Percentiles rank a stretch among this genome's conserved stretches.
Conservation (phyloP, 2,329 filamentous ascomycete genomes). For the Sclerotinia subarctica region DNA sequence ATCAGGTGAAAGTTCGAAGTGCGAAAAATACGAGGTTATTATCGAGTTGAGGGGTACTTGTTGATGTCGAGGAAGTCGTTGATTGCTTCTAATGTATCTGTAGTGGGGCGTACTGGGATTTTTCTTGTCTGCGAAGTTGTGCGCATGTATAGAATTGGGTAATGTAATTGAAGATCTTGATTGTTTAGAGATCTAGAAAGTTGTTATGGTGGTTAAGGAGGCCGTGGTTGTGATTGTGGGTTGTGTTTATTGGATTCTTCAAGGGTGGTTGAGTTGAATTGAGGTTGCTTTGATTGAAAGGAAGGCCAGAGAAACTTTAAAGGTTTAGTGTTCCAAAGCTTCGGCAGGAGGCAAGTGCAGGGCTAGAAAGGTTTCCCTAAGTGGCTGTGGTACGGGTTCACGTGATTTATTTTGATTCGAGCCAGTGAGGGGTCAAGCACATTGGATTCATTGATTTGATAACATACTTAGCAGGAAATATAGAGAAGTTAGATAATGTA, state of each 20-base stretch:
- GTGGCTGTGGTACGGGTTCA: background rate
- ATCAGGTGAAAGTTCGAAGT: background rate
- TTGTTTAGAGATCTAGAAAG: conserved; percentile 8
- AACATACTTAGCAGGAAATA: too few species aligned
- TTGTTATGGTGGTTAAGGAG: background rate
- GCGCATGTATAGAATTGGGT: conserved; percentile 27
- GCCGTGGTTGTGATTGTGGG: background rate
- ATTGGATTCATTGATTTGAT: too few species aligned
- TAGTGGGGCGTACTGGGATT: conserved; percentile 11
- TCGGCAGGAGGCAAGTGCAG: conserved; percentile 16
- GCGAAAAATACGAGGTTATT: conserved; percentile 6
- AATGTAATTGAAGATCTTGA: conserved; percentile 14
- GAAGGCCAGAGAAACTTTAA: conserved; percentile 20
- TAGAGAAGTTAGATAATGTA: too few species aligned
- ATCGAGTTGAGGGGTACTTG: conserved; percentile 21
- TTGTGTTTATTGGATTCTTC: conserved; percentile 4
- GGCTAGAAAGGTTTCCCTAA: background rate
- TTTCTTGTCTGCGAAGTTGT: conserved; percentile 21
- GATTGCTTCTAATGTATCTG: conserved; percentile 15
- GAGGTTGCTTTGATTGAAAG: conserved; percentile 13
- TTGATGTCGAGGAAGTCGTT: conserved; percentile 6
- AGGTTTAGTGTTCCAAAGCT: conserved; percentile 13
- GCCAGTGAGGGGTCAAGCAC: background rate
- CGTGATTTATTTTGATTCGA: background rate
- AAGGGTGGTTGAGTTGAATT: conserved; percentile 8